phyloP scores from a whole-genome alignment of 2,329 filamentous ascomycete genomes.

The Chrysoporthe puriensis region DNA sequence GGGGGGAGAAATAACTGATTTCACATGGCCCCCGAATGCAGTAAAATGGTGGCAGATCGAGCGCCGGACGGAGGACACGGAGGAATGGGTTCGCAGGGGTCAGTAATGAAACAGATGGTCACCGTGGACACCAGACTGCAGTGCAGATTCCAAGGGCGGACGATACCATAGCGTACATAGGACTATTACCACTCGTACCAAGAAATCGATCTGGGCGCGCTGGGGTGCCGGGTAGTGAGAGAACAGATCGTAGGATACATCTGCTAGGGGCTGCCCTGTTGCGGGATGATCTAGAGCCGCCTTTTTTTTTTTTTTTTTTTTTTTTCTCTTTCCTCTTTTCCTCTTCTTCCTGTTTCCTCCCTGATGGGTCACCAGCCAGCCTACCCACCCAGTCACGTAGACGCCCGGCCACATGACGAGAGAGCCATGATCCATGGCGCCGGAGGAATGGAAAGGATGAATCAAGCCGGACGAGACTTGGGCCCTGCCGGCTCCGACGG shows the following conservation, averaged over 20 bases:
- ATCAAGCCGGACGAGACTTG: not conserved
- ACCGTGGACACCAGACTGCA: not conserved
- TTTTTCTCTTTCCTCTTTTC: too few species aligned
- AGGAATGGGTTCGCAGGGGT: not conserved
- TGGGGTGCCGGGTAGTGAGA: too few species aligned
- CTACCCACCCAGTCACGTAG: too few species aligned
- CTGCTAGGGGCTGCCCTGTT: not conserved
- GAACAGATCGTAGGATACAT: too few species aligned
- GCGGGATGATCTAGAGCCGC: not conserved
- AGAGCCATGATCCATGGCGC: not conserved
- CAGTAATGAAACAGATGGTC: not conserved
- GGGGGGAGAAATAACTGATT: too few species aligned
- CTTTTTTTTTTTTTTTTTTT: not conserved
- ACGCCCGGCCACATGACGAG: not conserved
- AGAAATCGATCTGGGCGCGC: not conserved
- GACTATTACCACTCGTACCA: not conserved
- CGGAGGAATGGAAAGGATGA: not conserved
- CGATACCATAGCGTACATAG: too few species aligned
- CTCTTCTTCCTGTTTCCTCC: too few species aligned
- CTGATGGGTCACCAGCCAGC: not conserved
- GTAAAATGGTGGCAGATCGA: too few species aligned
- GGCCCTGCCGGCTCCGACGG: not conserved
- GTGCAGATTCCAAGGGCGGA: too few species aligned
- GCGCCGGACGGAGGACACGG: not conserved
- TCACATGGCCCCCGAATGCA: too few species aligned